Base-by-base conservation (phyloP, 352 stramenopile genomes). In the Phytophthora citricola region DNA sequence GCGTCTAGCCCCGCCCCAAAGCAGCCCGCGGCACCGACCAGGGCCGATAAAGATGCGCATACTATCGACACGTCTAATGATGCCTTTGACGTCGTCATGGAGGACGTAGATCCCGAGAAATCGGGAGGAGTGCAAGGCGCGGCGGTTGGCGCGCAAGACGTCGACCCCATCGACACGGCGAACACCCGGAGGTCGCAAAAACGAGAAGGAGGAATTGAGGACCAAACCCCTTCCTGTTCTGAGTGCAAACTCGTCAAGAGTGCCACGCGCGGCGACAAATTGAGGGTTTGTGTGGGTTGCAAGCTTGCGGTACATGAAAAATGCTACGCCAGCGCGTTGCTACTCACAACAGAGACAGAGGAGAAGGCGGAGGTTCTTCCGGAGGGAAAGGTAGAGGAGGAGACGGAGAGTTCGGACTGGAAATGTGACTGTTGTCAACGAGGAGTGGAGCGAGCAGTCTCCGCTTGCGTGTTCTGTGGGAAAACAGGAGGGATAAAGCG, bases 401-500 rank as follows among this genome's bases (percentile, higher is more conserved):
- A 10, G n/a, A 26, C 36, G 48, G 12, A 63, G 12, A 51, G 8
- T 26, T 48, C 38, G 4, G 38, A 15, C 3, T 89, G 79, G 79
- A 61, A 54, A 12, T 89, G 79, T 54, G 79, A 87, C 54, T 80
- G 66, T 55, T 89, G 79, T 39, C 27, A 40, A 45, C 60, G 43
- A 22, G 51, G 40, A 10, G 73, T 81, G 22, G 56, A 59, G 24
- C 49, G 40, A 57, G 40, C n/a, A 3, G 36, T 15, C 27, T 45
- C 44, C 20, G 24, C 41, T 34, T 89, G 79, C 50, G 75, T 76
- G 12, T 85, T 82, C 39, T 89, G 79, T 58, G 58, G 69, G n/a
- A 73, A 82, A 56, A 40, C 20, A 20, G 66, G 61, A 12, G 69
- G 6, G 41, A 55, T 29, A 24, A 45, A 44, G 62, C 51, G 10